Conservation (phyloP, 2,329 filamentous ascomycete species). For the Colletotrichum sp. region DNA sequence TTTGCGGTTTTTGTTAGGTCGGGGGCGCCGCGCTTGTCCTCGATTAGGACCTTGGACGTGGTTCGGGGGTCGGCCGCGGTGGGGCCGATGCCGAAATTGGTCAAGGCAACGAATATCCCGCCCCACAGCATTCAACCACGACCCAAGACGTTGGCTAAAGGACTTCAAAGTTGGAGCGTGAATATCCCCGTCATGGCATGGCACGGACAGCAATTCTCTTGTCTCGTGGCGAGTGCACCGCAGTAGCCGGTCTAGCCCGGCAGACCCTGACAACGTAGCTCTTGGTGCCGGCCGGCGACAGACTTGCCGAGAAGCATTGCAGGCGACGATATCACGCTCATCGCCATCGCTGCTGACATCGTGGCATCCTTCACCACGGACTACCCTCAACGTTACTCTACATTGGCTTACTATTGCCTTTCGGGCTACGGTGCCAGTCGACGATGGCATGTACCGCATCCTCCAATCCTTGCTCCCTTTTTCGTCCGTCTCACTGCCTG, state of each 20-base stretch:
- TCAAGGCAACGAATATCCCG: not conserved
- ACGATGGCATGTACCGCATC: not conserved
- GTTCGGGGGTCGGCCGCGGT: not conserved
- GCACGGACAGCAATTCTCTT: not conserved
- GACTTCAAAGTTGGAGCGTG: not conserved
- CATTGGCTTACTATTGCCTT: not conserved
- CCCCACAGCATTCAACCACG: not conserved
- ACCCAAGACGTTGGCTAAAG: not conserved
- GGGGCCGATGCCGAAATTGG: not conserved
- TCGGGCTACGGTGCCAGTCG: not conserved
- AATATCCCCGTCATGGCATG: not conserved
- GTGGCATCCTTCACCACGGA: not conserved
- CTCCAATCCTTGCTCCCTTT: not conserved
- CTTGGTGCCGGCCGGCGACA: not conserved
- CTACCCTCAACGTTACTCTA: not conserved
- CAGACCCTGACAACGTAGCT: not conserved
- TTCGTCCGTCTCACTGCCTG: not conserved
- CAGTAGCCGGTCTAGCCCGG: not conserved
- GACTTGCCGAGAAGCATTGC: not conserved
- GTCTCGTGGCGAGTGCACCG: not conserved
- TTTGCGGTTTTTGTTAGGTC: not conserved
- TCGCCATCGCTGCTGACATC: not conserved
- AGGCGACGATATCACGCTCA: not conserved
- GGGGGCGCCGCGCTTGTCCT: not conserved
- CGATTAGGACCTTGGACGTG: not conserved